Evolutionary conservation across 768 basidiomycete species (phyloP).

Genomic region (Candolleomyces aberdarensis): DNA sequence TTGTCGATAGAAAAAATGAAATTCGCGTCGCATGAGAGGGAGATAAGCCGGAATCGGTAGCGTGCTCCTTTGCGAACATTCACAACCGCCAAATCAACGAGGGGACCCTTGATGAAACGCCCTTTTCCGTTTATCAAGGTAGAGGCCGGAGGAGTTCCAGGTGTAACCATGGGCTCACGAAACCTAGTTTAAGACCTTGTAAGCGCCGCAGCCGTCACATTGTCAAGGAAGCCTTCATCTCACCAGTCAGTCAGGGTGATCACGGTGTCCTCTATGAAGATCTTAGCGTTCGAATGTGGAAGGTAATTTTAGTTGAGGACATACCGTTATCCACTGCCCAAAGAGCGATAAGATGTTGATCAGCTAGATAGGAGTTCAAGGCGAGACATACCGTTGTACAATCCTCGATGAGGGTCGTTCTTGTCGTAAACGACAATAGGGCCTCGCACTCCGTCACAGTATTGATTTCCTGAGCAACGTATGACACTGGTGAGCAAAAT

Average conservation of each 20-base stretch:
- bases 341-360: no score
- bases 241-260: constrained; percentile 53
- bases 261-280: constrained; percentile 28
- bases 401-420: constrained; percentile 20
- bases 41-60: constrained; percentile 54
- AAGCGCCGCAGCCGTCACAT: neutral
- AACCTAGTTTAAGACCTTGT: constrained; percentile 16
- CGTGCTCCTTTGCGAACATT: constrained; percentile 36
- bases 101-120: constrained; percentile 40
- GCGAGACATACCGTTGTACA: constrained; percentile 14
- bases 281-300: neutral
- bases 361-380: no score
- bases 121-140: constrained; percentile 54
- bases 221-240: constrained; percentile 17
- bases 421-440: constrained; percentile 20
- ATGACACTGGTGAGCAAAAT: neutral
- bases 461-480: constrained; percentile 12
- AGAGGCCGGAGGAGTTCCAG: constrained; percentile 24
- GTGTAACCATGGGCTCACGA: constrained; percentile 9
- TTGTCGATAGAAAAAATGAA: constrained; percentile 42
- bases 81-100: constrained; percentile 39
- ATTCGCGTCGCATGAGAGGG: constrained; percentile 47
- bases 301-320: neutral
- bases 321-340: constrained; percentile 3
- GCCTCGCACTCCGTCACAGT: constrained; percentile 23